Conservation (phyloP, 495 filamentous ascomycete genomes). For the Neurospora tetrasperma region DNA sequence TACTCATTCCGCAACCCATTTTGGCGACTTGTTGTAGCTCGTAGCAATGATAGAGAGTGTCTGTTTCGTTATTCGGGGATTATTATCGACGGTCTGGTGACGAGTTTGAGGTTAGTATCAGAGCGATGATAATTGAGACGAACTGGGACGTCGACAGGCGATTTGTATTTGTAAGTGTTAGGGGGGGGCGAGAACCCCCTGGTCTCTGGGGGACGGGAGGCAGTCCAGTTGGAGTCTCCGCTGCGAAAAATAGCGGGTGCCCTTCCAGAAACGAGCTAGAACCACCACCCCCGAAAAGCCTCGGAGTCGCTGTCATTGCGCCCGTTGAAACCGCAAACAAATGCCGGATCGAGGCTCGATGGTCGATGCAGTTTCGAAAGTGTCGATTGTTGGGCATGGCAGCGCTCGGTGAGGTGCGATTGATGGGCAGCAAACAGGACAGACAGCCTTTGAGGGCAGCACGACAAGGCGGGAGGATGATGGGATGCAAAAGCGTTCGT, state of each 20-base stretch:
- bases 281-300: neutral
- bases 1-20: constrained; percentile 99
- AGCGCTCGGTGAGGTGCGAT: neutral
- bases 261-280: constrained; percentile 1
- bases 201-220: neutral
- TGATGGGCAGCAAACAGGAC: neutral
- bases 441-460: neutral
- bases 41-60: constrained; percentile 10
- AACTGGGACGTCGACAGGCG: neutral
- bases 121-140: neutral
- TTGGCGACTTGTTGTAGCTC: constrained; percentile 38
- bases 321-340: neutral
- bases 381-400: neutral
- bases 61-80: constrained; percentile 4
- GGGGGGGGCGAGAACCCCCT: neutral
- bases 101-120: neutral
- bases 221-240: neutral
- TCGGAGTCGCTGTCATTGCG: neutral
- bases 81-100: neutral
- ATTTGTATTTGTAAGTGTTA: neutral
- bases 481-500: neutral
- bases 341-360: neutral
- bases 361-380: neutral
- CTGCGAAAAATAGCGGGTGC: neutral
- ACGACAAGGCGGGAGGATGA: neutral